Base-by-base conservation (phyloP, 2,329 filamentous ascomycete species). In the Xylariaceae sp. region DNA sequence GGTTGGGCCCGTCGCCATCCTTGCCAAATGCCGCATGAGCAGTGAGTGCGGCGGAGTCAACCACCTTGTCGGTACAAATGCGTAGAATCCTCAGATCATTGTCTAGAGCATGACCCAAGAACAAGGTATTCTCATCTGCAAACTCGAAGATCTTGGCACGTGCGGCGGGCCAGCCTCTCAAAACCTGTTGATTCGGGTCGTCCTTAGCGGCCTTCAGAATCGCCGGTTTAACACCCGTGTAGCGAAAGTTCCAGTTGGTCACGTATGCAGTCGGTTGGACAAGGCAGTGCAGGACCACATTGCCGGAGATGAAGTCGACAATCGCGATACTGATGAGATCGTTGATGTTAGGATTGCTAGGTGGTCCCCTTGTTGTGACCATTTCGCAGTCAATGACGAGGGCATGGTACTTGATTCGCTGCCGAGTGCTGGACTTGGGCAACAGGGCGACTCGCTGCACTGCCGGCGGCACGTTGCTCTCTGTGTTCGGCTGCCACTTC, bases 381-480 rank as follows among this genome's bases (percentile, higher is more conserved):
- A 77, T 77, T 57, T 78, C 75, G 51, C 75, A 77, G 53, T 78
- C 75, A 7, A 78, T 56, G 0, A 65, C 69, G 2, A 78, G 66
- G 3, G 68, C 72, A 27, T 41, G 58, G 42, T 61, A 64, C 39
- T 56, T 63, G 6, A 41, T n/a, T 1, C 19, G 30, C 2, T 31
- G 38, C 1, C 18, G 10, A 2, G 11, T 31, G 6, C 22, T 43
- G 14, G 49, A 39, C 2, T 47, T 22, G 32, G 14, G 22, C 42
- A 18, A 39, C 44, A 57, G 3, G 10, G 48, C 44, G 11, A 45
- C 30, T 12, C 14, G 11, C 30, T 43, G 19, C 41, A 30, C 11
- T 27, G 46, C 9, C 35, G 9, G 32, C 17, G 30, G 17, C 22
- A 31, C 18, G 17, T 30, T 42, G n/a, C 11, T 18, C 41, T 39